Evolutionary conservation across 2,329 filamentous ascomycete species (phyloP), one percentile per base, ranked within the genome.

Genomic region (Amauroascus verrucosus): DNA sequence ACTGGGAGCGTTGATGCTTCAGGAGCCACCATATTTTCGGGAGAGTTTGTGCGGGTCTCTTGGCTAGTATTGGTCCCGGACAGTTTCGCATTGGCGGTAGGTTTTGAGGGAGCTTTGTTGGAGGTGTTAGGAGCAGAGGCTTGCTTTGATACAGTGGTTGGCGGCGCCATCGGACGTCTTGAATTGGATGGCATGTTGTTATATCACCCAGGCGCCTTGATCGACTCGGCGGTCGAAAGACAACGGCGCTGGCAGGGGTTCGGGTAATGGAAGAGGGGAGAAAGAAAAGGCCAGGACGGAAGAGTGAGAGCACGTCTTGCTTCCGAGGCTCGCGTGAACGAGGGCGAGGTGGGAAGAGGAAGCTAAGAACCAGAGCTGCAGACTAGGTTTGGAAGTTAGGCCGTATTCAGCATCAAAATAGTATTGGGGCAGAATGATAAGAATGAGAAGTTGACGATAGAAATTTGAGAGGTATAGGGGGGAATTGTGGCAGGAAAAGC

Each of bases 41-140:
- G 51, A 61, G 62, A 52, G 61, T 58, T 41, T 57, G 61, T 37
- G 57, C 62, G 56, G 67, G 65, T 54, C 66, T 67, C 56, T 30
- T 49, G 48, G 18, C 26, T 6, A 33, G 40, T 26, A 26, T 47
- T n/a, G 51, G 28, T 13, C 38, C 44, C 41, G 24, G 35, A 3
- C n/a, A 24, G 30, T 16, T 48, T 46, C 28, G 44, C 43, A 32
- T 40, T 55, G 47, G 49, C 48, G 30, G 33, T 48, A 18, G 40
- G 46, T 20, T 43, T 51, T 3, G 54, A 46, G 6, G 51, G 24
- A 45, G 45, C 24, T 43, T 49, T 55, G 44, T 56, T 58, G 4
- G 45, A 40, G n/a, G 47, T 43, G 46, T 28, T 53, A 26, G 48
- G 26, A 16, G 56, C 26, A 2, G 47, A 30, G 16, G 30, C 32